These are phyloP conservation scores for Trametes pubescens DNA, from an alignment of 1,284 basidiomycete genomes.

Conservation along the genomic window DNA sequence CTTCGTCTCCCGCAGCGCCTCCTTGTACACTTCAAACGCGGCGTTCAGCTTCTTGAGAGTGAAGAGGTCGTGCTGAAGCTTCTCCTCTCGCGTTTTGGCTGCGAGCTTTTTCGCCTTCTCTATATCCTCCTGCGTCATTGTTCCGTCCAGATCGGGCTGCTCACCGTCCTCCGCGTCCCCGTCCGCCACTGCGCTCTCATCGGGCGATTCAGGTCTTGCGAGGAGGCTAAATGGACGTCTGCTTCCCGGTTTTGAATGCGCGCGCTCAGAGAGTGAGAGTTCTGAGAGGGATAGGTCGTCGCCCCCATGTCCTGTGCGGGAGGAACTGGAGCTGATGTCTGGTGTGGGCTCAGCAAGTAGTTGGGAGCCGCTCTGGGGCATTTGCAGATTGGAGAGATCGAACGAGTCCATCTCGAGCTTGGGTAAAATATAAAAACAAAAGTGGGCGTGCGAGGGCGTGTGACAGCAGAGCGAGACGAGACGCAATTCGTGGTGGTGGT, in stretches of 20 bases:
- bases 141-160: slow-evolving; percentile 33
- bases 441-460: no score
- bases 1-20: slow-evolving; percentile 66
- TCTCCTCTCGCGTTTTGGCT: slow-evolving; percentile 69
- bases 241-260: slow-evolving; percentile 24
- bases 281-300: slow-evolving; percentile 72
- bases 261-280: slow-evolving; percentile 57
- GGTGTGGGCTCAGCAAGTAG: slow-evolving; percentile 61
- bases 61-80: slow-evolving; percentile 73
- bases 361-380: slow-evolving; percentile 50
- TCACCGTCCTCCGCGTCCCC: slow-evolving; percentile 41
- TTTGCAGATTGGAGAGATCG: slow-evolving; percentile 46
- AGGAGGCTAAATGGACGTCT: slow-evolving; percentile 51
- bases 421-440: neutral
- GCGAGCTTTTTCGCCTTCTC: slow-evolving; percentile 42
- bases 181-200: slow-evolving; percentile 39
- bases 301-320: slow-evolving; percentile 54
- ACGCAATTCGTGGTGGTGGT: neutral
- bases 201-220: slow-evolving; percentile 42
- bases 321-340: slow-evolving; percentile 49
- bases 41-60: slow-evolving; percentile 75
- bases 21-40: slow-evolving; percentile 70
- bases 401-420: slow-evolving; percentile 41
- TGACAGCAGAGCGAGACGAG: no score
- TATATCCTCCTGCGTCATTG: slow-evolving; percentile 40